phyloP scores from a whole-genome alignment of 2,329 filamentous ascomycete genomes.

The Thermoascus crustaceus region DNA sequence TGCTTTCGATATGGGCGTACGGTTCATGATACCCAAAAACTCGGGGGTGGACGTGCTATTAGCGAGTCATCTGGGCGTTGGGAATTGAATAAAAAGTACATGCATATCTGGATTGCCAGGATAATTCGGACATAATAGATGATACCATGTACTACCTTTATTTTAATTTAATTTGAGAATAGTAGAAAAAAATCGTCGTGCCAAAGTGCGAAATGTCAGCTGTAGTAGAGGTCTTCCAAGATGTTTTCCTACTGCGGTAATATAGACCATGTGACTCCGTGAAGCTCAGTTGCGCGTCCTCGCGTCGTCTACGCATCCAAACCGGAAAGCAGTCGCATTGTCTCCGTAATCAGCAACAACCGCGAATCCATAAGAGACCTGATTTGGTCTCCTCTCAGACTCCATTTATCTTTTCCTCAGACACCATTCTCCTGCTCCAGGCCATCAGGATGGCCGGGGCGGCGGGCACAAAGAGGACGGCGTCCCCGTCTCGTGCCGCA shows the following conservation, averaged over 20 bases:
- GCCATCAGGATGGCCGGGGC: conserved; percentile 20
- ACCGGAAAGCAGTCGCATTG: conserved; percentile 1
- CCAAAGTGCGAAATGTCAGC: conserved; percentile 1
- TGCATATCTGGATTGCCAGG: too few relatives aligned
- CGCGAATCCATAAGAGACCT: not conserved
- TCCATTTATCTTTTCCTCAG: too few relatives aligned
- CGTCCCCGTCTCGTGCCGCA: conserved; percentile 26
- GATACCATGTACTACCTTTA: too few relatives aligned
- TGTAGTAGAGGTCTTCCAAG: not conserved
- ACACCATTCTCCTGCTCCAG: conserved; percentile 7
- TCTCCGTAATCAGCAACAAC: conserved; percentile 1
- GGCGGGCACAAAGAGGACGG: conserved; percentile 26
- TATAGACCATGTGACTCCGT: conserved; percentile 32
- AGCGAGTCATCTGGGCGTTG: too few relatives aligned
- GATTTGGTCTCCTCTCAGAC: too few relatives aligned
- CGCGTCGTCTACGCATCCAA: conserved; percentile 15
- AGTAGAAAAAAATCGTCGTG: too few relatives aligned
- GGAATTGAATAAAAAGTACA: too few relatives aligned
- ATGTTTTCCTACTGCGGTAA: not conserved
- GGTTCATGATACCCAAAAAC: conserved; percentile 9
- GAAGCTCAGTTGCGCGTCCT: conserved; percentile 18
- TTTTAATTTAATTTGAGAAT: too few relatives aligned
- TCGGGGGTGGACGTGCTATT: too few relatives aligned
- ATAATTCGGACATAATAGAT: too few relatives aligned
- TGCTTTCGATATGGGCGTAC: too few relatives aligned